phyloP scores from a whole-genome alignment of 345 rosid genomes.

The Dipteronia sinensis region DNA sequence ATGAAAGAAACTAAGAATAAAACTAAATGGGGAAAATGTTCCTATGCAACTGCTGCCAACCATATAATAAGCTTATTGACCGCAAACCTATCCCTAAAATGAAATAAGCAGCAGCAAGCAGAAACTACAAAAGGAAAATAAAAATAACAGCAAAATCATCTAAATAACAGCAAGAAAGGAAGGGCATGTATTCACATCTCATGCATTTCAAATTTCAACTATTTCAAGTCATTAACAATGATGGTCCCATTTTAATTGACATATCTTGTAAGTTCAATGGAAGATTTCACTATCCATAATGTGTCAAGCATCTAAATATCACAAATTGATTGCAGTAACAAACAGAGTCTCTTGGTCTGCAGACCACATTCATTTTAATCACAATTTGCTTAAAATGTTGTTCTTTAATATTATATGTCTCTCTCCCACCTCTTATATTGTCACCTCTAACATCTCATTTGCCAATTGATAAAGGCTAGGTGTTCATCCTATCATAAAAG shows the following conservation, averaged over 20 bases:
- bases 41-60: neutral
- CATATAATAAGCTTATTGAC: neutral
- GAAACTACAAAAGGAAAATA: neutral
- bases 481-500: neutral
- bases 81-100: neutral
- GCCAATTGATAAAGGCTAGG: neutral
- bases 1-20: neutral
- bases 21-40: neutral
- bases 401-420: too few species aligned
- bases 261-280: neutral
- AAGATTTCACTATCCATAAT: neutral
- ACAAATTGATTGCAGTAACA: neutral
- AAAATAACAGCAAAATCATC: neutral
- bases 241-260: neutral
- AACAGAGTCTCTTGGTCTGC: neutral
- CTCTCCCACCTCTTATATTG: neutral
- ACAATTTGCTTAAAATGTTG: too few species aligned
- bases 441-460: neutral
- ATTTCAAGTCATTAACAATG: neutral
- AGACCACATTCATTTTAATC: neutral
- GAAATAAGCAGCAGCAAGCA: constrained; percentile 3
- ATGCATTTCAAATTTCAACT: neutral
- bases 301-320: neutral
- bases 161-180: neutral
- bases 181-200: neutral